Evolutionary conservation across 2,329 filamentous ascomycete genomes (phyloP).

Genomic region (Penicillium concentricum): DNA sequence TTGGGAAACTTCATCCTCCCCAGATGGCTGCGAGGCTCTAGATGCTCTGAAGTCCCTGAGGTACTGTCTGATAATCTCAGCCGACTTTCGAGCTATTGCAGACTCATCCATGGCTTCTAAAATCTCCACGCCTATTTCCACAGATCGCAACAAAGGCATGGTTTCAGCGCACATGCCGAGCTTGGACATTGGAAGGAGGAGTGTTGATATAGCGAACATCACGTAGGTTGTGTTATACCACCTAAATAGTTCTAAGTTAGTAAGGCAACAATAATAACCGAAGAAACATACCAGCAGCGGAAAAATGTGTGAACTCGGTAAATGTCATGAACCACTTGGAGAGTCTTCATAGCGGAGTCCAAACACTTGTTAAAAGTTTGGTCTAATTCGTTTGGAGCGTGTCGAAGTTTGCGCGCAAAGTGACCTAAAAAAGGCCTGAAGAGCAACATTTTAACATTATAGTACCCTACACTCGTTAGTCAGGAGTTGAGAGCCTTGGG

Average conservation of each 20-base stretch:
- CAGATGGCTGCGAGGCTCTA: constrained; percentile 7
- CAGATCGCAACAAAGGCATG: constrained; percentile 27
- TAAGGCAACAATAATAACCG: neutral
- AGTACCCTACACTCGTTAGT: constrained; percentile 30
- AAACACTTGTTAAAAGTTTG: constrained; percentile 38
- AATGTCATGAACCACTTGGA: constrained; percentile 43
- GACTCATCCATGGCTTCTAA: constrained; percentile 46
- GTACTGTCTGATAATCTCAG: constrained; percentile 37
- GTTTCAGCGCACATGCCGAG: constrained; percentile 30
- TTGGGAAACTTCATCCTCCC: neutral
- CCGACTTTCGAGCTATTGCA: constrained; percentile 41
- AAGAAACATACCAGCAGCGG: constrained; percentile 39
- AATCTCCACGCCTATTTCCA: constrained; percentile 42
- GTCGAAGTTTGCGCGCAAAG: constrained; percentile 29
- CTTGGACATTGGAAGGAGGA: constrained; percentile 37
- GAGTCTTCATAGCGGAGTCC: constrained; percentile 40
- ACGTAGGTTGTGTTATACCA: constrained; percentile 47
- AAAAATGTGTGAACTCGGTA: constrained; percentile 42
- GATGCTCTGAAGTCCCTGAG: constrained; percentile 29
- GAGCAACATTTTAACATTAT: constrained; percentile 43
- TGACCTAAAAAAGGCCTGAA: constrained; percentile 38
- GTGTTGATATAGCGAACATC: constrained; percentile 41
- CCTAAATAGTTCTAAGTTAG: constrained; percentile 22
- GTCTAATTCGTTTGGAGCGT: constrained; percentile 28
- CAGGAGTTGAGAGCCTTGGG: neutral